Evolutionary conservation across 73 alveolate species (phyloP).

Genomic region (Halteria grandinella): DNA sequence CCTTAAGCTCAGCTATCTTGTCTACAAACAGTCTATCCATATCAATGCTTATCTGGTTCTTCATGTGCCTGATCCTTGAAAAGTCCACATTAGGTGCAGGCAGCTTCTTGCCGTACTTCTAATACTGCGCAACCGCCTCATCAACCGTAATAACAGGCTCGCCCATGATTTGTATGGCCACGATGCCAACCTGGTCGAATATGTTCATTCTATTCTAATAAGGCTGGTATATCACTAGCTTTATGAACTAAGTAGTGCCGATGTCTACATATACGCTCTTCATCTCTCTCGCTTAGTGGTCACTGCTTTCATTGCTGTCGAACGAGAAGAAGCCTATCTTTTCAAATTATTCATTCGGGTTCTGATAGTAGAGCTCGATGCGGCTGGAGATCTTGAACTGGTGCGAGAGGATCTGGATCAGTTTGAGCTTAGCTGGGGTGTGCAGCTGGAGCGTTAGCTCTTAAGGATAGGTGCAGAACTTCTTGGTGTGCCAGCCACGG

Average conservation of each 20-base stretch:
- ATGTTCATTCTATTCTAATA: conserved; percentile 62
- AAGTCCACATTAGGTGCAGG: too few species aligned
- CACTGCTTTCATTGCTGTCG: conserved; percentile 52
- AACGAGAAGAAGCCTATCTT: conserved; percentile 64
- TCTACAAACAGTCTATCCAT: too few species aligned
- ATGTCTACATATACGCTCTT: conserved; percentile 64
- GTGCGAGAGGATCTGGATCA: conserved; percentile 55
- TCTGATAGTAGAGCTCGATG: conserved; percentile 44
- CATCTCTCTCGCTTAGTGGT: conserved; percentile 65
- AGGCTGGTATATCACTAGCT: conserved; percentile 56
- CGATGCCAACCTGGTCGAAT: conserved; percentile 61
- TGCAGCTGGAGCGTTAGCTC: conserved; percentile 55
- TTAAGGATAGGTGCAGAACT: conserved; percentile 70
- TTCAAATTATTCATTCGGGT: conserved; percentile 28
- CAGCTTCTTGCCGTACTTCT: too few species aligned
- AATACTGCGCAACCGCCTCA: not conserved
- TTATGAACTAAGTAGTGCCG: conserved; percentile 41
- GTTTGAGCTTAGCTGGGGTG: conserved; percentile 46
- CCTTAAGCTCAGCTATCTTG: conserved; percentile 36
- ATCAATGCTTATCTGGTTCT: too few species aligned
- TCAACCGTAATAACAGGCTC: conserved; percentile 15
- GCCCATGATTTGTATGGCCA: conserved; percentile 45
- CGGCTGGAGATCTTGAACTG: conserved; percentile 63
- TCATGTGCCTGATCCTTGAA: too few species aligned
- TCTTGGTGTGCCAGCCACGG: conserved; percentile 68